phyloP scores from a whole-genome alignment of 768 basidiomycete genomes.

The Russula sp. region DNA sequence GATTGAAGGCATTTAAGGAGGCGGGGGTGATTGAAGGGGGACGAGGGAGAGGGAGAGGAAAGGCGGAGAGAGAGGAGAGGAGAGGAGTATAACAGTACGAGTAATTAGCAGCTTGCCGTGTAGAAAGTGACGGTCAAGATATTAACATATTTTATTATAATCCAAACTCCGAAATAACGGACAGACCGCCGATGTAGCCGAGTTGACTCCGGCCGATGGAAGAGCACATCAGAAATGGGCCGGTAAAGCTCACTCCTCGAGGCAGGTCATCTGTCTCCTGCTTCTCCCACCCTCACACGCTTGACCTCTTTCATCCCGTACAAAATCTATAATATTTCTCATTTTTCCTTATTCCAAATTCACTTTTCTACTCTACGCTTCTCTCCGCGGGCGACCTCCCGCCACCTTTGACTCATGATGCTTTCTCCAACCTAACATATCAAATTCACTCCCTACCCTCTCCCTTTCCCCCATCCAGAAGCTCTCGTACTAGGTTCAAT shows the following conservation, averaged over 20 bases:
- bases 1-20: constrained; percentile 65
- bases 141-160: too few relatives aligned
- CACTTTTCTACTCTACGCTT: background rate
- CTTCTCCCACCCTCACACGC: constrained; percentile 1
- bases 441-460: constrained; percentile 6
- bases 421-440: constrained; percentile 16
- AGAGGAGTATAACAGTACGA: constrained; percentile 3
- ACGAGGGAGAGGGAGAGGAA: background rate
- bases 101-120: background rate
- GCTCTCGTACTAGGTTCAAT: constrained; percentile 8
- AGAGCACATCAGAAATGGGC: background rate
- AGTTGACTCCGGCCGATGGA: constrained; percentile 13
- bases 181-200: constrained; percentile 12
- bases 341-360: constrained; percentile 12
- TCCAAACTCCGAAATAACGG: constrained; percentile 14
- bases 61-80: background rate
- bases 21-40: background rate
- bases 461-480: constrained; percentile 8
- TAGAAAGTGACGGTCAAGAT: too few relatives aligned
- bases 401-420: constrained; percentile 7
- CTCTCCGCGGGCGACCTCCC: constrained; percentile 22
- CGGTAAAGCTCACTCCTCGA: constrained; percentile 16
- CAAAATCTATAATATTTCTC: background rate
- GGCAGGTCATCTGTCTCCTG: constrained; percentile 21
- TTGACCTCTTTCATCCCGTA: background rate